Evolutionary conservation across 2,329 filamentous ascomycete genomes (phyloP), one percentile per base, ranked within the genome.

Genomic region (Alternaria dauci): DNA sequence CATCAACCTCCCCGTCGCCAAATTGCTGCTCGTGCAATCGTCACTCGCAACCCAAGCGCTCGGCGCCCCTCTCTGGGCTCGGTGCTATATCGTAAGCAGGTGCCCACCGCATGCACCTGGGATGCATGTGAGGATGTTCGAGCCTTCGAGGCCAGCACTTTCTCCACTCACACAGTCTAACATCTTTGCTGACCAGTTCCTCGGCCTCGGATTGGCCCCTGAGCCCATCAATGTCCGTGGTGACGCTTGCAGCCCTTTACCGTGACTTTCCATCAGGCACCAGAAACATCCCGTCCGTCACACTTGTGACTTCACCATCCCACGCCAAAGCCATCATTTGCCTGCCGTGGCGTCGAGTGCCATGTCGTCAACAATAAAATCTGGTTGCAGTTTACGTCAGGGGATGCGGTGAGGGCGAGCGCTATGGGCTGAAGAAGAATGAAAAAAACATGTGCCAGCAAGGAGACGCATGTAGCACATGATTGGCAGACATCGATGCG

Each of bases 21-120:
- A 55, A 50, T 50, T 36, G 14, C 58, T 54, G 61, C 61, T 58
- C 61, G 63, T 60, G 65, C 62, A 62, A 62, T 65, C 67, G 63
- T 69, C 69, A 71, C 62, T 51, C 63, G 67, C 66, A 55, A 64
- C 52, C 60, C 54, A 61, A 65, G 59, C 56, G 58, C 61, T 67
- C 62, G 67, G 59, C 66, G 57, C 47, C 25, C 61, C 58, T 53
- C 60, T 59, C 63, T 67, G 59, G 62, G 41, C 63, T 65, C 57
- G 52, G 61, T 55, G 52, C 52, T 43, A 59, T 61, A 62, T 58
- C 65, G 63, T 70, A 70, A 71, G 59, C 66, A 62, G 62, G 62
- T 52, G 50, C 61, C 58, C 59, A 65, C 44, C 38, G n/a, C 23
- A 50, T 50, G 43, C 51, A 51, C 50, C 54, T 59, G 51, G 44